A percentile compares a stretch with the other conserved stretches of the same genome.
These are phyloP conservation scores for Arctium lappa DNA, from an alignment of 129 eudicot species.

Conservation along the genomic window DNA sequence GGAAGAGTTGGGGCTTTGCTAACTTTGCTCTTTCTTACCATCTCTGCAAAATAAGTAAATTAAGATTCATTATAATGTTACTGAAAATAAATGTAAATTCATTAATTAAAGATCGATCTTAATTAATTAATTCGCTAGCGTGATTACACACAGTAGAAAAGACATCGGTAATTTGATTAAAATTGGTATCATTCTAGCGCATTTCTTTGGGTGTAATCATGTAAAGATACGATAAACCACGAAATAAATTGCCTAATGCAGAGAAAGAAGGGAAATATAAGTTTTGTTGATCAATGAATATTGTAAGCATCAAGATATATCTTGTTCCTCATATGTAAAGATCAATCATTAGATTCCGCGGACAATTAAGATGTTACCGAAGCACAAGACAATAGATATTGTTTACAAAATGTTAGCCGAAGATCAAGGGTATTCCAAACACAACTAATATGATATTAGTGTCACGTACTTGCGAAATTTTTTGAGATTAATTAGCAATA, in stretches of 20 bases:
- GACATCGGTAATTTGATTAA: neutral
- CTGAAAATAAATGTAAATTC: neutral
- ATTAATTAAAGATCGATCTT: neutral
- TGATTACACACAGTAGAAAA: neutral
- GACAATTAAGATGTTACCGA: neutral
- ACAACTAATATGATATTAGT: neutral
- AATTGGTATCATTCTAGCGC: neutral
- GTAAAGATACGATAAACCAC: neutral
- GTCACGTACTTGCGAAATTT: neutral
- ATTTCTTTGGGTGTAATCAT: neutral
- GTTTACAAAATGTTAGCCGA: neutral
- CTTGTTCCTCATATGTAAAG: neutral
- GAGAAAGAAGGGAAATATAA: neutral
- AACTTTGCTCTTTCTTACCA: neutral
- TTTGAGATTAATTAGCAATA: neutral
- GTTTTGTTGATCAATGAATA: no score
- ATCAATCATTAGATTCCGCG: neutral
- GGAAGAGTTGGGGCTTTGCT: neutral
- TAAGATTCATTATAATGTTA: neutral
- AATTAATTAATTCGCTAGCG: neutral
- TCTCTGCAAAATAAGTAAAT: conserved; percentile 11
- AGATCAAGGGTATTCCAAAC: neutral
- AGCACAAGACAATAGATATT: neutral
- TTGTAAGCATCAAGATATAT: neutral
- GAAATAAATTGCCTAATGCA: neutral